phyloP scores from a whole-genome alignment of 2,329 filamentous ascomycete genomes.

The Neopestalotiopsis rosae region DNA sequence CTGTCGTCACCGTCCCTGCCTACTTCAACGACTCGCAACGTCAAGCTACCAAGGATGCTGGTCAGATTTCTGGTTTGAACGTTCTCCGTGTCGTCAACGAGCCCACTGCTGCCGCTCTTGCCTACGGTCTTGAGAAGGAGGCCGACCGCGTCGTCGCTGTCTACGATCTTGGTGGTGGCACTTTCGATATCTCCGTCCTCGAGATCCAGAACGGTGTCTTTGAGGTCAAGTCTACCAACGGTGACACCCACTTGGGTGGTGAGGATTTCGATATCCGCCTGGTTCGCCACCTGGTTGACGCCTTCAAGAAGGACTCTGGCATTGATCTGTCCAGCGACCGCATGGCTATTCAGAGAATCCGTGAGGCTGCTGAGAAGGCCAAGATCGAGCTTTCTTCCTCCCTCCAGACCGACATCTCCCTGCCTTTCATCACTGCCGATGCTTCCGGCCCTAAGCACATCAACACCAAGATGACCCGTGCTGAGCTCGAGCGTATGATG shows the following conservation, averaged over 20 bases:
- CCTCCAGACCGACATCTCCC: slow-evolving; percentile 95
- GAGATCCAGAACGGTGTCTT: slow-evolving; percentile 98
- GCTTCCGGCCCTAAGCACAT: slow-evolving; percentile 97
- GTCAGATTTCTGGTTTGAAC: slow-evolving; percentile 94
- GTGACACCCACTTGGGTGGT: slow-evolving; percentile 97
- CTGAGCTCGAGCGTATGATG: slow-evolving; percentile 92
- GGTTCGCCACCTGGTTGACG: slow-evolving; percentile 89
- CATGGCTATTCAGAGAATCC: slow-evolving; percentile 99
- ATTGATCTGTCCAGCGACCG: slow-evolving; percentile 91
- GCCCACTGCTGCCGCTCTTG: slow-evolving; percentile 92
- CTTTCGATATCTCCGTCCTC: slow-evolving; percentile 97
- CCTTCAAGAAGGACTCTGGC: slow-evolving; percentile 95
- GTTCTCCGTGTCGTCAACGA: slow-evolving; percentile 98
- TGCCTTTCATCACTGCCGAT: slow-evolving; percentile 98
- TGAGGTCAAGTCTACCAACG: slow-evolving; percentile 98
- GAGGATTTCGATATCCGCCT: slow-evolving; percentile 97
- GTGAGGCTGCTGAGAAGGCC: slow-evolving; percentile 97
- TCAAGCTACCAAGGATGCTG: slow-evolving; percentile 97
- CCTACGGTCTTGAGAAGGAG: slow-evolving; percentile 96
- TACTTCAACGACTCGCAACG: slow-evolving; percentile 99
- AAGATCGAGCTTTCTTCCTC: slow-evolving; percentile 98
- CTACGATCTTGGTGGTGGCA: slow-evolving; percentile 98
- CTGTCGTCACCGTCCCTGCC: slow-evolving; percentile 93
- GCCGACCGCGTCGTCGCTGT: slow-evolving; percentile 88
- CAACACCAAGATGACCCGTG: slow-evolving; percentile 89